These are phyloP conservation scores for Nakazawaea wyomingensis DNA, from an alignment of 805 yeast species.

Conservation along the genomic window DNA sequence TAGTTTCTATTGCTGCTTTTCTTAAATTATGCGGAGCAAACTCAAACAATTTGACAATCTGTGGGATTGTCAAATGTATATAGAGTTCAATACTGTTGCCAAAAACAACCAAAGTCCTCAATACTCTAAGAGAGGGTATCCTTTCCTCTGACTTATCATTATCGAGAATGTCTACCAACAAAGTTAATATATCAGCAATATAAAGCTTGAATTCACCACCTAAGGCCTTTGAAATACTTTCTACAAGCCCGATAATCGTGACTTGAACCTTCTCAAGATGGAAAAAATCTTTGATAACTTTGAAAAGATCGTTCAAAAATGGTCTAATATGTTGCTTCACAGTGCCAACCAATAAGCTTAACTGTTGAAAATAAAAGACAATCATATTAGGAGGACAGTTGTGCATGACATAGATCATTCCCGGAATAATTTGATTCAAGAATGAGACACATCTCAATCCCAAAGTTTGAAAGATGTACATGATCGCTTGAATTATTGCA, in stretches of 20 bases:
- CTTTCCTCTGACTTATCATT: constrained; percentile 59
- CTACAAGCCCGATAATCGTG: constrained; percentile 74
- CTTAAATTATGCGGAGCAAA: constrained; percentile 56
- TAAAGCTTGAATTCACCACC: constrained; percentile 90
- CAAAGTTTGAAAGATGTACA: constrained; percentile 83
- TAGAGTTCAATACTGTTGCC: constrained; percentile 88
- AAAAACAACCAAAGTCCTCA: constrained; percentile 79
- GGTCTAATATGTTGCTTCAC: constrained; percentile 91
- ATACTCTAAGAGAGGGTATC: constrained; percentile 63
- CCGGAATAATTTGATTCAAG: constrained; percentile 82
- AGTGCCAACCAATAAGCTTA: constrained; percentile 71
- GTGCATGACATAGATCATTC: constrained; percentile 79
- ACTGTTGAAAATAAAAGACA: constrained; percentile 85
- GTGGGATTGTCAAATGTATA: constrained; percentile 82
- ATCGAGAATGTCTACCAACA: constrained; percentile 71
- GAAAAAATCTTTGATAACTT: constrained; percentile 71
- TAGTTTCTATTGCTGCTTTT: constrained; percentile 70
- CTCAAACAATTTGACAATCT: constrained; percentile 76
- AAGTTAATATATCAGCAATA: constrained; percentile 70
- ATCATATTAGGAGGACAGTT: constrained; percentile 72
- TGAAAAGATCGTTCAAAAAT: constrained; percentile 69
- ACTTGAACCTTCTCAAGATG: constrained; percentile 58
- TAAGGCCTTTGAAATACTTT: constrained; percentile 76
- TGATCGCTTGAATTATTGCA: constrained; percentile 88
- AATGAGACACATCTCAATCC: constrained; percentile 90